Base-by-base conservation (phyloP, 2,329 filamentous ascomycete genomes). In the Penicillium sp. region DNA sequence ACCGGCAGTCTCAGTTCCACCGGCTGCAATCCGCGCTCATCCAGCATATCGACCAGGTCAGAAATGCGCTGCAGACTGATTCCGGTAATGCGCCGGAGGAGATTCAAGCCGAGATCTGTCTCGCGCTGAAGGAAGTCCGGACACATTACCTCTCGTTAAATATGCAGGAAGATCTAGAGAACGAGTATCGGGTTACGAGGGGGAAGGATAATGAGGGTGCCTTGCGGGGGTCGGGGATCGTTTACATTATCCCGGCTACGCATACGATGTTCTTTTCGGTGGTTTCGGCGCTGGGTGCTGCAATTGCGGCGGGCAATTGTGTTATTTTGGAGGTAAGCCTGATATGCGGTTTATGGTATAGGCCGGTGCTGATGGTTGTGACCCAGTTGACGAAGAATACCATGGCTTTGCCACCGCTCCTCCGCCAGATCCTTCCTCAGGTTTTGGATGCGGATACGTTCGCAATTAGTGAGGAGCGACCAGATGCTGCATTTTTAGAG, bases 291-390 rank as follows among this genome's bases (percentile, higher is more conserved):
- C 55, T 85, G 45, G 77, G 76, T 38, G 78, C 82, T 5, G 82
- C 83, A 7, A 65, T 86, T 31, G 78, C 80, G 1, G 81, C 82
- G 13, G 84, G 84, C 0, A 85, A 84, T 61, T 85, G 82, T 66
- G 75, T 84, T 3, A 74, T 82, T 35, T 50, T 86, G 11, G 80
- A 84, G 74, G 83, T 84, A 62, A 67, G 74, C 56, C 3, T 1
- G 9, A 3, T 3, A 11, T 50, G 8, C 21, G 11, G 7, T 21
- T 49, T 13, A 55, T 46, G 30, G 29, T 29, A 19, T 26, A 45
- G 7, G 29, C 15, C 17, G 35, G 35, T 35, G 15, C 56, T 64
- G 9, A 61, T 49, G 11, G 23, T 13, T 41, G 35, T 13, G 31
- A 50, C 13, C 45, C 17, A 73, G 71, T 60, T 73, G 17, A 61